Evolutionary conservation across 148 eudicot genomes (phyloP).

Genomic region (Dianthus caryophyllus): DNA sequence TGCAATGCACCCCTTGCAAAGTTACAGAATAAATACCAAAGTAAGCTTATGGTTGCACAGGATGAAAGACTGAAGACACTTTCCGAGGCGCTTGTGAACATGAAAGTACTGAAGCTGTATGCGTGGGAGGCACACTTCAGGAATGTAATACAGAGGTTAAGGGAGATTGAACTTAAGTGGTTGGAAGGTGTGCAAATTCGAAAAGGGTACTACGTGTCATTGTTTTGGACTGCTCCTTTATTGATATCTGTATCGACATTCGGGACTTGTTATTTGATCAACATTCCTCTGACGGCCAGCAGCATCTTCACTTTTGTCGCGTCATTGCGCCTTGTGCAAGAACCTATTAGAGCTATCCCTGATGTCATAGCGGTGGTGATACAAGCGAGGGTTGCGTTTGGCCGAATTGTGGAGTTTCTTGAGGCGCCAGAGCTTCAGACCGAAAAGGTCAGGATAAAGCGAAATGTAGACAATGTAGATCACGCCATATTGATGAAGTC

Average conservation of each 20-base stretch:
- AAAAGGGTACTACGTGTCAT: slow-evolving; percentile 52
- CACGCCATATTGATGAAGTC: slow-evolving; percentile 40
- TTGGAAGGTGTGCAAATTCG: slow-evolving; percentile 56
- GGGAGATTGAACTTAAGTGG: slow-evolving; percentile 63
- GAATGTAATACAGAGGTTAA: slow-evolving; percentile 51
- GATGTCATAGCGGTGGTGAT: slow-evolving; percentile 77
- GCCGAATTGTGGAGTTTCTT: slow-evolving; percentile 62
- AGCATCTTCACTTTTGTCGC: slow-evolving; percentile 93
- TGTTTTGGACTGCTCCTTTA: slow-evolving; percentile 89
- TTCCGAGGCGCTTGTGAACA: slow-evolving; percentile 69
- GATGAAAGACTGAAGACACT: slow-evolving; percentile 59
- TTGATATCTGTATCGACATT: slow-evolving; percentile 79
- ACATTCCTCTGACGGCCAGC: slow-evolving; percentile 60
- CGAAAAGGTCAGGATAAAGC: slow-evolving; percentile 36
- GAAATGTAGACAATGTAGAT: slow-evolving; percentile 10
- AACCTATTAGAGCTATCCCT: slow-evolving; percentile 75
- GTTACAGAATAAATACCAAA: slow-evolving; percentile 60
- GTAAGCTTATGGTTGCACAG: slow-evolving; percentile 70
- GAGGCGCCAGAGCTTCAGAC: slow-evolving; percentile 79
- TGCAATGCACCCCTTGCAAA: slow-evolving; percentile 72
- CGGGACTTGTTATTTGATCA: slow-evolving; percentile 68
- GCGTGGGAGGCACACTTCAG: slow-evolving; percentile 91
- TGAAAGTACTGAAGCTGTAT: slow-evolving; percentile 73
- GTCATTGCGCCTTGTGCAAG: slow-evolving; percentile 81
- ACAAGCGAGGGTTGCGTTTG: slow-evolving; percentile 86